Conservation (phyloP, 352 stramenopile species). For the Pythium volutum region DNA sequence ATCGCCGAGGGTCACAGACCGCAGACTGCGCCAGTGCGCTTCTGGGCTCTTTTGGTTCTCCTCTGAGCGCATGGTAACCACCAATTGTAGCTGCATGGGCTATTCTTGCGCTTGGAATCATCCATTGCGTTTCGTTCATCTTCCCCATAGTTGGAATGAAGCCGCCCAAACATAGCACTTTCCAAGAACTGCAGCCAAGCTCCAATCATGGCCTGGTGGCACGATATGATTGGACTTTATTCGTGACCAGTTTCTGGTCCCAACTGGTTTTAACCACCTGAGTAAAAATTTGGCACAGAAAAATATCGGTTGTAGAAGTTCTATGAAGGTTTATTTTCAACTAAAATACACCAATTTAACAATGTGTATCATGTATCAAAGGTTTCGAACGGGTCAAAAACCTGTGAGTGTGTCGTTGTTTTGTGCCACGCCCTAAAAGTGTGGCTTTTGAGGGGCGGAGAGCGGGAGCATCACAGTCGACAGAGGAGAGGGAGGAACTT, state of each 20-base stretch:
- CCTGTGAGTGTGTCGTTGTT: constrained; percentile 7
- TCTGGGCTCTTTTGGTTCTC: not conserved
- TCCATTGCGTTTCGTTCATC: not conserved
- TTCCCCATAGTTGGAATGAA: not conserved
- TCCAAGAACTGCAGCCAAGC: not conserved
- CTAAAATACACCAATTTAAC: not conserved
- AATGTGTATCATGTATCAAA: constrained; percentile 12
- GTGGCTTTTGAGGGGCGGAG: constrained; percentile 25
- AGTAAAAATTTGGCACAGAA: constrained; percentile 5
- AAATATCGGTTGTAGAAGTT: not conserved
- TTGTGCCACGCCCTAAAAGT: constrained; percentile 18
- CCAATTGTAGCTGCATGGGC: not conserved
- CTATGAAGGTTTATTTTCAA: not conserved
- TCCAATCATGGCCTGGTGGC: constrained; percentile 15
- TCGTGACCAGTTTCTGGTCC: constrained; percentile 13
- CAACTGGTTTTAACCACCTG: constrained; percentile 1
- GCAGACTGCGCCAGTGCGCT: too few species aligned
- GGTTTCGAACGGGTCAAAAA: not conserved
- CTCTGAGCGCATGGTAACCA: not conserved
- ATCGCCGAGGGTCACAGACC: constrained; percentile 4
- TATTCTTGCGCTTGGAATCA: not conserved
- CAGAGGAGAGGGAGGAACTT: constrained; percentile 13
- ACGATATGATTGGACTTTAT: constrained; percentile 26
- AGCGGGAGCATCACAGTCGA: constrained; percentile 21
- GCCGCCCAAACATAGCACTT: not conserved